Base-by-base conservation (phyloP, 2,329 filamentous ascomycete species). In the Fusarium sp. region DNA sequence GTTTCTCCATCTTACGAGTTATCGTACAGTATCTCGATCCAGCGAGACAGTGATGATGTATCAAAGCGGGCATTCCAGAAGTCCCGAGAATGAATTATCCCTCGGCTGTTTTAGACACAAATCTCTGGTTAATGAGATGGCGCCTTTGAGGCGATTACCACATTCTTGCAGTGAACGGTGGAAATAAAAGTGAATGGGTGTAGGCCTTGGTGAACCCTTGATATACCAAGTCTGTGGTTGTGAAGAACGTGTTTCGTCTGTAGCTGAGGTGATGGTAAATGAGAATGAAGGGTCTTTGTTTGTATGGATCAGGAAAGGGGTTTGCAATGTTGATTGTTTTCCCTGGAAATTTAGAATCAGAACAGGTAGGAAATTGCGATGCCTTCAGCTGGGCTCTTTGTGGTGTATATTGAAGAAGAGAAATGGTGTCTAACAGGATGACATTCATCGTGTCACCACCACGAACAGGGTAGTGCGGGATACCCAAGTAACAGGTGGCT, bases 151-250 rank as follows among this genome's bases (percentile, higher is more conserved):
- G 42, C 37, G 35, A 66, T 28, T 21, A 33, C 43, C 57, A 68
- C 67, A 69, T 69, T 70, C 67, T 68, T 70, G 7, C 18, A 15
- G 18, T 49, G n/a, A 29, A 31, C 15, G 26, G 66, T 70, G 67
- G 67, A 68, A 63, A 69, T 70, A 60, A 68, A 64, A 52, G 15
- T 49, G 56, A 47, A 42, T 21, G 29, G 61, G 39, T 44, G 63
- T 37, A 37, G 37, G 24, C 39, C 43, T n/a, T n/a, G n/a, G n/a
- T 48, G 23, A 37, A 35, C 20, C 28, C 43, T 13, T 15, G 20
- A 23, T 42, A 39, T 61, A 38, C 53, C 37, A 21, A 69, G 24
- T 50, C 18, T 31, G 7, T 28, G 35, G 55, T 43, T 39, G 12
- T 37, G 31, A 52, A 48, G 48, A 58, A 52, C 38, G 21, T 54